A percentile compares a stretch with the other conserved stretches of the same genome.
These are phyloP conservation scores for Ophiostoma australiae DNA, from an alignment of 2,329 filamentous ascomycete genomes.

Conservation along the genomic window DNA sequence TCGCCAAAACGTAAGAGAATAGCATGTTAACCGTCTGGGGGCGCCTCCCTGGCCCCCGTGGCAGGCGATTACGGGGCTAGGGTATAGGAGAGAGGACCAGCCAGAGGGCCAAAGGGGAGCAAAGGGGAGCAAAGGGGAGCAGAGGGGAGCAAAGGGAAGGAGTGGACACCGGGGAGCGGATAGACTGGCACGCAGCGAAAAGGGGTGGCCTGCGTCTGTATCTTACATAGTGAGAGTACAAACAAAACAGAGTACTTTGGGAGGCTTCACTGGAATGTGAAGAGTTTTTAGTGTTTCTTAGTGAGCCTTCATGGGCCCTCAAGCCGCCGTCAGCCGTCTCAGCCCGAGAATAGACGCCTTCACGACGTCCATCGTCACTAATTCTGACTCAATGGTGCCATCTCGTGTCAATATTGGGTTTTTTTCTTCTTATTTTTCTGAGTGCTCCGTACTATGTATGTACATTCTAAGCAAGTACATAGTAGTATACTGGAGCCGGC, in stretches of 20 bases:
- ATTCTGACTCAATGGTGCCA: conserved; percentile 3
- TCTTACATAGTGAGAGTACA: too few relatives aligned
- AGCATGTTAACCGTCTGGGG: neutral
- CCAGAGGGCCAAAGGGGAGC: too few relatives aligned
- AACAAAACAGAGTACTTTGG: neutral
- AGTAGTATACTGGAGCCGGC: neutral
- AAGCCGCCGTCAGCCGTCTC: conserved; percentile 4
- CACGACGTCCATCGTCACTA: neutral
- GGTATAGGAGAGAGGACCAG: too few relatives aligned
- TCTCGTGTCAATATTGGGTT: neutral
- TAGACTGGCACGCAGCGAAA: neutral
- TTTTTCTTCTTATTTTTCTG: neutral
- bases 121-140: neutral
- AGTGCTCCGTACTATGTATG: neutral
- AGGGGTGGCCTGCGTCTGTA: neutral
- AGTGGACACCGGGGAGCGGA: neutral
- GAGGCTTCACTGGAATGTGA: neutral
- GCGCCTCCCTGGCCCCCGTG: neutral
- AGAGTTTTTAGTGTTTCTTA: neutral
- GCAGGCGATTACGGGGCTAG: neutral
- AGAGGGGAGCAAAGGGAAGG: neutral
- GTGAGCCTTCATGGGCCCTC: neutral
- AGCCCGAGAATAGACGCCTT: neutral
- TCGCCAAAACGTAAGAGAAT: conserved; percentile 8
- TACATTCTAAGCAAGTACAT: neutral